Conservation (phyloP, 1,284 basidiomycete species). For the Ustilago curta region DNA sequence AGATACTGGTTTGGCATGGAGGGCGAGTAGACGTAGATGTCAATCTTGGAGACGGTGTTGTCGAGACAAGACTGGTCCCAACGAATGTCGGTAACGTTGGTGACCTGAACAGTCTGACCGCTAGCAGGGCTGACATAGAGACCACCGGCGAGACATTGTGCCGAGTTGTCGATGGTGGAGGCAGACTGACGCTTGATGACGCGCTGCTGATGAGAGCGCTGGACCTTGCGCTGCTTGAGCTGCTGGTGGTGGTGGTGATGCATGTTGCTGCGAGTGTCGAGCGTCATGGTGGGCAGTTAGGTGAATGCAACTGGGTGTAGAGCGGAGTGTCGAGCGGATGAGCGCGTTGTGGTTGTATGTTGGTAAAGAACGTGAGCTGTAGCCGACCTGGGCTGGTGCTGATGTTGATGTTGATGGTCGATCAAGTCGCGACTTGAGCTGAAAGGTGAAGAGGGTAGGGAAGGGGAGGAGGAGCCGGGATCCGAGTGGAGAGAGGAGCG, state of each 20-base stretch:
- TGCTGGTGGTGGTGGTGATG: slow-evolving; percentile 42
- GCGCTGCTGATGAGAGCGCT: slow-evolving; percentile 17
- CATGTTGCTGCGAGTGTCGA: slow-evolving; percentile 41
- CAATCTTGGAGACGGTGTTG: slow-evolving; percentile 52
- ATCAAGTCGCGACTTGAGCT: slow-evolving; percentile 4
- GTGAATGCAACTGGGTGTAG: background rate
- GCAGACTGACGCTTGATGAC: slow-evolving; percentile 42
- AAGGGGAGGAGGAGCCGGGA: slow-evolving; percentile 7
- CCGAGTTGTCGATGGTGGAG: slow-evolving; percentile 50
- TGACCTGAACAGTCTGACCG: slow-evolving; percentile 40
- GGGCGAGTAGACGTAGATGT: slow-evolving; percentile 67
- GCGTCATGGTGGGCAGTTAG: slow-evolving; percentile 39
- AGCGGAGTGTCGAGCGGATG: slow-evolving; percentile 7
- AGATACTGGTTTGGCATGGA: slow-evolving; percentile 41
- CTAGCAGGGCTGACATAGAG: slow-evolving; percentile 53
- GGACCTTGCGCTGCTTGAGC: slow-evolving; percentile 44
- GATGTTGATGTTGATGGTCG: slow-evolving; percentile 6
- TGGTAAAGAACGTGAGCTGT: slow-evolving; percentile 26
- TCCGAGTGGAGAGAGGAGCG: slow-evolving; percentile 14
- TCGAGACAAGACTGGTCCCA: slow-evolving; percentile 61
- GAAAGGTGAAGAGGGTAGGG: slow-evolving; percentile 9
- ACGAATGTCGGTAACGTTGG: slow-evolving; percentile 49
- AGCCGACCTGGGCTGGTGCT: slow-evolving; percentile 32
- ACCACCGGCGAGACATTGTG: slow-evolving; percentile 55
- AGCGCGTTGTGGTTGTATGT: background rate